Percentiles rank a stretch among this genome's conserved stretches.
Conservation (phyloP, 371 early-diverging fungal genomes). For the Mycotypha africana region DNA sequence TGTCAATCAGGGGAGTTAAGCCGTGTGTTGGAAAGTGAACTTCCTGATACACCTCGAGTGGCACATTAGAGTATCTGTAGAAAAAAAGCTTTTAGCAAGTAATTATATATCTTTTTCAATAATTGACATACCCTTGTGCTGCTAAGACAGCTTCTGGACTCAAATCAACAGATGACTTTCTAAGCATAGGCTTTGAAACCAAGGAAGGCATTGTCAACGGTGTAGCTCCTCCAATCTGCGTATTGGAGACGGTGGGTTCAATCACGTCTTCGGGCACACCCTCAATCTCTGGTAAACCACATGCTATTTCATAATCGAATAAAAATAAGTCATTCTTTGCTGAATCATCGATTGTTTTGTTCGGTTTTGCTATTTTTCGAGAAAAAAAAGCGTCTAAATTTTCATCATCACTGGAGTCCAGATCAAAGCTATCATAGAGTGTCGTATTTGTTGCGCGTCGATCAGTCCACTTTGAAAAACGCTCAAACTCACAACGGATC, state of each 20-base stretch:
- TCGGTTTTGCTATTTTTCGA: slow-evolving; percentile 43
- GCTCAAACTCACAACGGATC: slow-evolving; percentile 25
- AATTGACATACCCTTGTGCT: slow-evolving; percentile 13
- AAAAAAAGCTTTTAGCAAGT: neutral
- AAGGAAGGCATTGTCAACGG: too few species aligned
- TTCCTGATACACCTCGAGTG: slow-evolving; percentile 57
- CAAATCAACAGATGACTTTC: slow-evolving; percentile 12
- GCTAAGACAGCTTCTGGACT: slow-evolving; percentile 7
- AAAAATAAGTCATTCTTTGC: slow-evolving; percentile 42
- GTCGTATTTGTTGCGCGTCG: slow-evolving; percentile 17
- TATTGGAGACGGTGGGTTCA: neutral
- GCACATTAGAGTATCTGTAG: slow-evolving; percentile 24
- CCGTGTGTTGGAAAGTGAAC: slow-evolving; percentile 59
- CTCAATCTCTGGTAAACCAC: slow-evolving; percentile 48
- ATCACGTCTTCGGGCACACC: slow-evolving; percentile 12
- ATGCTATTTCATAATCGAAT: slow-evolving; percentile 45
- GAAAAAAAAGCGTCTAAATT: slow-evolving; percentile 52
- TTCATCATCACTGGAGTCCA: slow-evolving; percentile 48
- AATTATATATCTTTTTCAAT: too few species aligned
- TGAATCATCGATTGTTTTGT: slow-evolving; percentile 32
- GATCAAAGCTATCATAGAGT: slow-evolving; percentile 40
- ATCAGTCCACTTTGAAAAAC: slow-evolving; percentile 32
- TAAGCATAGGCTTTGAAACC: too few species aligned
- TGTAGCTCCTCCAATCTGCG: neutral
- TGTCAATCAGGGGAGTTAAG: slow-evolving; percentile 51